Percentiles rank a stretch among this genome's conserved stretches.
Evolutionary conservation across 192 early-diverging fungal species (phyloP).

Genomic region (Gaertneriomyces sp.): DNA sequence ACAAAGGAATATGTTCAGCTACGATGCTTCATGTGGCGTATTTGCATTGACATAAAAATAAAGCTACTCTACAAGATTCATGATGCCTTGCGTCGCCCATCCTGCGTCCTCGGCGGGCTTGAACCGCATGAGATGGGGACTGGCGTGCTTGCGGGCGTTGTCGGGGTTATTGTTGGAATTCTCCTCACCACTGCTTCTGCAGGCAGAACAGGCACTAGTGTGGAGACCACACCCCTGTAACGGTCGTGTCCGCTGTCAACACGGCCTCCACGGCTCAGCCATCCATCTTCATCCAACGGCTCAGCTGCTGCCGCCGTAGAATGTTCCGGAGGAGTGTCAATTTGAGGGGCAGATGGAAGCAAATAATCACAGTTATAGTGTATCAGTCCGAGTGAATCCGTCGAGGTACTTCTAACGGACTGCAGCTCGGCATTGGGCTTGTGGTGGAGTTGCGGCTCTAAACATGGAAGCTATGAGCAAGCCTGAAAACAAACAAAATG

Average conservation of each 20-base stretch:
- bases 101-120: neutral
- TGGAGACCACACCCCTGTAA: constrained; percentile 11
- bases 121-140: too few species aligned
- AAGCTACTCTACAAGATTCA: neutral
- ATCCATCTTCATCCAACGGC: neutral
- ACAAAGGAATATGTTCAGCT: too few species aligned
- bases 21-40: too few species aligned
- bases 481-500: too few species aligned
- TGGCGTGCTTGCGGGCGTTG: neutral
- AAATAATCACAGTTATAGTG: constrained; percentile 32
- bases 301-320: constrained; percentile 7
- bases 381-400: constrained; percentile 2
- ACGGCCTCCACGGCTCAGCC: constrained; percentile 4
- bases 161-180: constrained; percentile 6
- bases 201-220: constrained; percentile 16
- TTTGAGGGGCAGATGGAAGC: constrained; percentile 9
- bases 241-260: constrained; percentile 5
- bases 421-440: too few species aligned
- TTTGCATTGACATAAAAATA: too few species aligned
- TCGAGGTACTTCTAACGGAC: too few species aligned
- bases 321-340: neutral
- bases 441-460: too few species aligned
- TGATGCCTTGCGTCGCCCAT: constrained; percentile 20
- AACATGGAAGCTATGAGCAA: too few species aligned
- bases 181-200: constrained; percentile 9